Percentiles rank a stretch among this genome's conserved stretches.
Conservation (phyloP, 192 early-diverging fungal species). For the Endogone sp. region DNA sequence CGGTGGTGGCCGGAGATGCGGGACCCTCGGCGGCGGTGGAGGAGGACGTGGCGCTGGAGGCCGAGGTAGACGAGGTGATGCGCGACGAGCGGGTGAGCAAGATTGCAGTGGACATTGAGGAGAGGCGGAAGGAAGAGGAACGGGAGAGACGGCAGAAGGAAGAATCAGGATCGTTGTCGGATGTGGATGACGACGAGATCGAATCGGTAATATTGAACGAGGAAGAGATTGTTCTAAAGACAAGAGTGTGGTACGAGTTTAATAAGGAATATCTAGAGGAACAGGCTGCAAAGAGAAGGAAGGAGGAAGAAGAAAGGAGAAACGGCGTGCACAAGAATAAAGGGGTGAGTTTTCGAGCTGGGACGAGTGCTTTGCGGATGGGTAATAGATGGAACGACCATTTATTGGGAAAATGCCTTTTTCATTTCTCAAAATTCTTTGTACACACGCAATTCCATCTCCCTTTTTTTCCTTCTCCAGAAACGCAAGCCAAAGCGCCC, state of each 20-base stretch:
- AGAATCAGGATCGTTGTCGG: slow-evolving; percentile 28
- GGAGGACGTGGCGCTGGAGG: too few relatives aligned
- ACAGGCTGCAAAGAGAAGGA: slow-evolving; percentile 11
- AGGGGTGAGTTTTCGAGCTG: slow-evolving; percentile 23
- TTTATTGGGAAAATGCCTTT: not conserved
- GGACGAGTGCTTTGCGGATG: not conserved
- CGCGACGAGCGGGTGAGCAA: too few relatives aligned
- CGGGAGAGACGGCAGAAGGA: slow-evolving; percentile 29
- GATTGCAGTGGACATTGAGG: too few relatives aligned
- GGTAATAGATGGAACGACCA: not conserved
- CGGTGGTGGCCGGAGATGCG: too few relatives aligned
- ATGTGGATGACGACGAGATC: slow-evolving; percentile 77
- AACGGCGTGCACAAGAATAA: slow-evolving; percentile 40
- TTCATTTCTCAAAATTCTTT: not conserved
- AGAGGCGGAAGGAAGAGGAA: slow-evolving; percentile 17
- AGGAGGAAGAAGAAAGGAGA: slow-evolving; percentile 31
- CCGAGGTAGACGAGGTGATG: too few relatives aligned
- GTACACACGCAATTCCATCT: slow-evolving; percentile 5
- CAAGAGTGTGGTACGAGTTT: slow-evolving; percentile 78
- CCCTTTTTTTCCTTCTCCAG: slow-evolving; percentile 13
- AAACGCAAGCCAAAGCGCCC: slow-evolving; percentile 33
- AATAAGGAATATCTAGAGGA: slow-evolving; percentile 82
- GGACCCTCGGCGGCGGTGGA: too few relatives aligned
- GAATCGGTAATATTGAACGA: slow-evolving; percentile 62
- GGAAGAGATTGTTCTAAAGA: slow-evolving; percentile 77